These are phyloP conservation scores for grape (Vitis vinifera) DNA, from an alignment of 164 flowering plant genomes.

Conservation along the genomic window DNA sequence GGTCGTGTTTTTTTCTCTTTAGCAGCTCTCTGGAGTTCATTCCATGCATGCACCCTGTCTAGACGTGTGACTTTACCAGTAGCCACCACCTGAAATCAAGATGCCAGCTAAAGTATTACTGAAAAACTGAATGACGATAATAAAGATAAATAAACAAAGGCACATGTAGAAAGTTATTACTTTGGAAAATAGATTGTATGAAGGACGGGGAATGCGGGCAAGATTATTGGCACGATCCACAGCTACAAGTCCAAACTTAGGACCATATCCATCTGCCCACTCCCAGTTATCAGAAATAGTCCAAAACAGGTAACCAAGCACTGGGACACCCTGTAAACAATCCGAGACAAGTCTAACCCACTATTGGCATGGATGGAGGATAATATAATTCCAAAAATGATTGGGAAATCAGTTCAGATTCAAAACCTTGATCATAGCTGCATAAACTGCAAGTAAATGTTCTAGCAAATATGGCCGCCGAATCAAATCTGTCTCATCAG, in stretches of 20 bases:
- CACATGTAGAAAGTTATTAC: constrained; percentile 25
- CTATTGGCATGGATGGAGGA: background rate
- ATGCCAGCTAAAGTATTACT: background rate
- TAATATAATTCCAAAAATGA: background rate
- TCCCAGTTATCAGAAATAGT: constrained; percentile 99
- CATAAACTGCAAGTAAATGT: constrained; percentile 86
- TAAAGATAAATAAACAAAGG: background rate
- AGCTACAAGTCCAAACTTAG: constrained; percentile 96
- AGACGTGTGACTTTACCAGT: constrained; percentile 66
- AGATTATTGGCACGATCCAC: constrained; percentile 86
- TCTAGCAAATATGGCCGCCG: constrained; percentile 84
- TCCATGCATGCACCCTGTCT: constrained; percentile 79
- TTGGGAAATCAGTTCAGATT: constrained; percentile 10
- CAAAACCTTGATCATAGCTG: constrained; percentile 77
- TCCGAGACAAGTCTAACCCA: background rate
- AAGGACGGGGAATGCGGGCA: constrained; percentile 86
- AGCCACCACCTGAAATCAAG: constrained; percentile 58
- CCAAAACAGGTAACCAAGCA: constrained; percentile 94
- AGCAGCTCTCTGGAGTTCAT: constrained; percentile 72
- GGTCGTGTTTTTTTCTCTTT: constrained; percentile 65
- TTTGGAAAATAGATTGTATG: constrained; percentile 82
- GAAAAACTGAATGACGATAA: background rate
- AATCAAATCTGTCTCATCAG: constrained; percentile 91
- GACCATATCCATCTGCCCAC: constrained; percentile 99
- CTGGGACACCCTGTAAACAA: constrained; percentile 74